Percentiles rank a stretch among this genome's conserved stretches.
Conservation (phyloP, 1,139 yeast species). For the Spathaspora sp. region DNA sequence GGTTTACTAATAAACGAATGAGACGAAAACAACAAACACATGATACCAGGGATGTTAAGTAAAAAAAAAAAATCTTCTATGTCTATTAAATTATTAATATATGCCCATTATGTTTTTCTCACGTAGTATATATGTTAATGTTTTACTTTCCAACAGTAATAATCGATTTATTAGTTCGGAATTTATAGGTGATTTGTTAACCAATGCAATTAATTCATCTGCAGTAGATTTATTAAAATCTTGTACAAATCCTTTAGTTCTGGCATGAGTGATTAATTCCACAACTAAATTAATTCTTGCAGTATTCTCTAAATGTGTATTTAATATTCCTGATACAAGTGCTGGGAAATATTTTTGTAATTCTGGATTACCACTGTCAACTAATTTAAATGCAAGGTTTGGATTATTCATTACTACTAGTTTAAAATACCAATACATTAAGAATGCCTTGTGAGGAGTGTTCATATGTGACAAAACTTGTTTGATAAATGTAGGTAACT, state of each 20-base stretch:
- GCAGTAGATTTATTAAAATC: constrained; percentile 16
- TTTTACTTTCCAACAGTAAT: neutral
- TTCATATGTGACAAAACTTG: constrained; percentile 18
- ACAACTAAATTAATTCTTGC: constrained; percentile 20
- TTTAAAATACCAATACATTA: constrained; percentile 24
- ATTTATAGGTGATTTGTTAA: constrained; percentile 4
- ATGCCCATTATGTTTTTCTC: neutral
- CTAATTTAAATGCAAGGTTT: constrained; percentile 20
- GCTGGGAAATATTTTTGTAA: constrained; percentile 21
- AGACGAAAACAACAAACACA: constrained; percentile 18
- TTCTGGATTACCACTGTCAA: constrained; percentile 11
- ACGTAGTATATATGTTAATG: constrained; percentile 5
- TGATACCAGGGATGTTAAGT: neutral
- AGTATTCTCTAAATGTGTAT: constrained; percentile 14
- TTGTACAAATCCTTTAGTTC: constrained; percentile 20
- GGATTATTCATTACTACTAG: constrained; percentile 28
- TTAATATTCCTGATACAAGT: constrained; percentile 27
- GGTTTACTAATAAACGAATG: constrained; percentile 35
- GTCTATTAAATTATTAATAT: neutral
- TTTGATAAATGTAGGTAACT: constrained; percentile 16
- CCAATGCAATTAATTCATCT: constrained; percentile 14
- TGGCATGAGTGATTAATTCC: constrained; percentile 19
- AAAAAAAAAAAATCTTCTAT: neutral
- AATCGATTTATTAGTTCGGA: neutral
- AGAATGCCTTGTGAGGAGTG: constrained; percentile 14